Percentiles rank a stretch among this genome's conserved stretches.
Evolutionary conservation across 345 rosid genomes (phyloP).

Genomic region (Melaleuca quinquenervia): DNA sequence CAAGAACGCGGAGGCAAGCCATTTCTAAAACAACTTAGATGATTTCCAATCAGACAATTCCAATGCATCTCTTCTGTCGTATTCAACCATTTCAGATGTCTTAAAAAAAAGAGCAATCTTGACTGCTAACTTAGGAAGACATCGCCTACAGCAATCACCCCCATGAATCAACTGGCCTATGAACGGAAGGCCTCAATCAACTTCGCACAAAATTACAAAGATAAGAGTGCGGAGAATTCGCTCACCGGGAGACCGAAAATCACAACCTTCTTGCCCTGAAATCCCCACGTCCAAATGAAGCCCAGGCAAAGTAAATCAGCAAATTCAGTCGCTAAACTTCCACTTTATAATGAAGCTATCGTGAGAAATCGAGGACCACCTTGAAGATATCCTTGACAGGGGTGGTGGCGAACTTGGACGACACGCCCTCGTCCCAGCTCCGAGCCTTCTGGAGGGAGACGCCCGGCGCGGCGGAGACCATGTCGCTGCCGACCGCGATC

Average conservation of each 20-base stretch:
- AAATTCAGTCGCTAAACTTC: not conserved
- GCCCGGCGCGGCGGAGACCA: too few relatives aligned
- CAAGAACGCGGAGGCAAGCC: not conserved
- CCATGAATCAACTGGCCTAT: too few relatives aligned
- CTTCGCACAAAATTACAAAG: not conserved
- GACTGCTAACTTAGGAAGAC: too few relatives aligned
- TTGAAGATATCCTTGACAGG: slow-evolving; percentile 62
- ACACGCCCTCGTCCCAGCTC: slow-evolving; percentile 82
- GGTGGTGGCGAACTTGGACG: slow-evolving; percentile 67
- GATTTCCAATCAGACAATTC: not conserved
- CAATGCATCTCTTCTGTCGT: not conserved
- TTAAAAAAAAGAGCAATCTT: not conserved
- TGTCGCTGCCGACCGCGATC: too few relatives aligned
- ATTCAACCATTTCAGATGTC: not conserved
- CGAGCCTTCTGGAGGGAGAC: slow-evolving; percentile 20
- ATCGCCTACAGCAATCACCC: too few relatives aligned
- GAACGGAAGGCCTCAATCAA: too few relatives aligned
- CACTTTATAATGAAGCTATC: not conserved
- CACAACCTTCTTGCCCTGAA: slow-evolving; percentile 88
- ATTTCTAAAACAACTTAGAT: not conserved
- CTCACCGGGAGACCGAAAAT: slow-evolving; percentile 91
- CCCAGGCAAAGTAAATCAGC: not conserved
- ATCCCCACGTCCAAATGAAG: slow-evolving; percentile 2
- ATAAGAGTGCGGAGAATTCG: not conserved
- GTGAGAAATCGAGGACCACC: slow-evolving; percentile 14